phyloP scores from a whole-genome alignment of 2,329 filamentous ascomycete genomes.

The Fusarium napiforme region DNA sequence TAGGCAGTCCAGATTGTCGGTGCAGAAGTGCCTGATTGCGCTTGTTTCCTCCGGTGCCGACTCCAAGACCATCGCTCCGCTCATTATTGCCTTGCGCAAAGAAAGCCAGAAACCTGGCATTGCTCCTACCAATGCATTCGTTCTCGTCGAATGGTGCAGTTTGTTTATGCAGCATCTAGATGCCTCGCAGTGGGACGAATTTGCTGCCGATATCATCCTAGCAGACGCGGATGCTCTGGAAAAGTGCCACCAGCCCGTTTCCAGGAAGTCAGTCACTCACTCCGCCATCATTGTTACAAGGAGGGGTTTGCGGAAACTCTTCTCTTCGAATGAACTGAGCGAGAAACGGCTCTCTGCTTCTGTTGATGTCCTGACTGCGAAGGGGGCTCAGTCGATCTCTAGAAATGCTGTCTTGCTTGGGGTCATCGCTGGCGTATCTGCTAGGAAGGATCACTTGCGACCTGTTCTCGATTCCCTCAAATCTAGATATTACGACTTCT shows the following conservation, averaged over 20 bases:
- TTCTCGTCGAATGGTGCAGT: slow-evolving; percentile 90
- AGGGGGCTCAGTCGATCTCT: slow-evolving; percentile 70
- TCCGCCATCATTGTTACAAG: slow-evolving; percentile 83
- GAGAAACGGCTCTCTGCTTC: slow-evolving; percentile 71
- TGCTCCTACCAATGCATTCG: slow-evolving; percentile 83
- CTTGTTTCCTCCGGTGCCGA: slow-evolving; percentile 70
- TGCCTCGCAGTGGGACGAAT: slow-evolving; percentile 70
- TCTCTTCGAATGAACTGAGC: slow-evolving; percentile 66
- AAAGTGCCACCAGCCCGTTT: slow-evolving; percentile 74
- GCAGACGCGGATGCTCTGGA: slow-evolving; percentile 80
- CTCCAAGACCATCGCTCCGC: slow-evolving; percentile 66
- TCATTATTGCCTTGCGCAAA: slow-evolving; percentile 73
- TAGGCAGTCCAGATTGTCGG: slow-evolving; percentile 82
- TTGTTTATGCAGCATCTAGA: slow-evolving; percentile 78
- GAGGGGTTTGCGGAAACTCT: slow-evolving; percentile 80
- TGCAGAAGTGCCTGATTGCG: slow-evolving; percentile 80
- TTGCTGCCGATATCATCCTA: slow-evolving; percentile 72
- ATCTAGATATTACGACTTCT: slow-evolving; percentile 81
- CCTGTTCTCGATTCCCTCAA: slow-evolving; percentile 72
- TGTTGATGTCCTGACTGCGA: slow-evolving; percentile 75
- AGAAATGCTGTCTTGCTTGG: slow-evolving; percentile 84
- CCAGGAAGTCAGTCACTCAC: slow-evolving; percentile 72
- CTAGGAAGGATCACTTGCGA: slow-evolving; percentile 73
- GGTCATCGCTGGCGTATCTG: slow-evolving; percentile 86
- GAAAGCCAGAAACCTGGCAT: slow-evolving; percentile 83